phyloP scores from a whole-genome alignment of 2,329 filamentous ascomycete species.

The Immersiporthe knoxdaviesiana region DNA sequence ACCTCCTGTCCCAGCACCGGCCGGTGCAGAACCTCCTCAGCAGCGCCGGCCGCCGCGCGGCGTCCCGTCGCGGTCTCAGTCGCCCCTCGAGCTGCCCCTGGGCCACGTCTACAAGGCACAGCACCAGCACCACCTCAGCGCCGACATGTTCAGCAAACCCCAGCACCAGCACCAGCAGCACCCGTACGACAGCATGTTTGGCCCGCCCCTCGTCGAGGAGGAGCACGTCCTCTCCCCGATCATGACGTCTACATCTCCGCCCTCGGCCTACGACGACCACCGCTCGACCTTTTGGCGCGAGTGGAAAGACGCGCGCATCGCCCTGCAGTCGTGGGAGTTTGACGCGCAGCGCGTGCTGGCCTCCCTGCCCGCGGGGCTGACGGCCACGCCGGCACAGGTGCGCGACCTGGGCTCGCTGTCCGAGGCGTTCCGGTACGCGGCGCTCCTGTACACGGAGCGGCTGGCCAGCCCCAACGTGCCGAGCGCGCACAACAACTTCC shows the following conservation, averaged over 20 bases:
- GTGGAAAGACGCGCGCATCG: slow-evolving; percentile 78
- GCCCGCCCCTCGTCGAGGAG: slow-evolving; percentile 57
- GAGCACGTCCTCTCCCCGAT: slow-evolving; percentile 54
- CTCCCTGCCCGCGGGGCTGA: slow-evolving; percentile 48
- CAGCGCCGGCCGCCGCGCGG: slow-evolving; percentile 30
- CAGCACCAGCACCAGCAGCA: slow-evolving; percentile 40
- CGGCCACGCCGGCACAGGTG: slow-evolving; percentile 60
- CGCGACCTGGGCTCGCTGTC: slow-evolving; percentile 81
- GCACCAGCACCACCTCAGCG: slow-evolving; percentile 37
- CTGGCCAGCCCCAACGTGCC: slow-evolving; percentile 77
- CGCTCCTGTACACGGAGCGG: slow-evolving; percentile 86
- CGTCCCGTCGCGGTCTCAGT: slow-evolving; percentile 40
- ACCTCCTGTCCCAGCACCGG: slow-evolving; percentile 76
- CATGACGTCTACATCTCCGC: slow-evolving; percentile 44
- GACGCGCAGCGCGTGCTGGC: slow-evolving; percentile 56
- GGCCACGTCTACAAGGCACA: slow-evolving; percentile 48
- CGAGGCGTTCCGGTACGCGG: slow-evolving; percentile 87
- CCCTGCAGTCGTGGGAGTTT: slow-evolving; percentile 82
- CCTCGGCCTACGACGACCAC: slow-evolving; percentile 59
- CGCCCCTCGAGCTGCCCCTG: slow-evolving; percentile 47
- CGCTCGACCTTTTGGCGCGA: slow-evolving; percentile 78
- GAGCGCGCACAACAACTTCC: slow-evolving; percentile 76
- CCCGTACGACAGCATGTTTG: slow-evolving; percentile 71
- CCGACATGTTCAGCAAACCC: slow-evolving; percentile 35
- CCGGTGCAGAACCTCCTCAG: slow-evolving; percentile 49